Conservation (phyloP, 345 rosid genomes). For the Geranium brycei region DNA sequence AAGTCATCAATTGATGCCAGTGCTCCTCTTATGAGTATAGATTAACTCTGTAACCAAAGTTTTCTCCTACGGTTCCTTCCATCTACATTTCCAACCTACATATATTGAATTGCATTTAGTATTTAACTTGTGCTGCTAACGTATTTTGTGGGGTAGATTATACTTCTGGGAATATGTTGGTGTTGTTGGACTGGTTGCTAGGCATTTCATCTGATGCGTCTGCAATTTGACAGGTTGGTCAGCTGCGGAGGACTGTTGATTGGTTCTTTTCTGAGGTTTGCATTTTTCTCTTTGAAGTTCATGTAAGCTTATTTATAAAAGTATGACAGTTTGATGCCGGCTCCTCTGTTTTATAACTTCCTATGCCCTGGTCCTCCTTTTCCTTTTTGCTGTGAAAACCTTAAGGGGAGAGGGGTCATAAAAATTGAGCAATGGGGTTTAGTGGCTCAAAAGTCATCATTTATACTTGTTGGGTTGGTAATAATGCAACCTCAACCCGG, state of each 20-base stretch:
- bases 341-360: too few relatives aligned
- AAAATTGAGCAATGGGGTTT: too few relatives aligned
- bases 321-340: not conserved
- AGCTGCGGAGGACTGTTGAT: conserved; percentile 68
- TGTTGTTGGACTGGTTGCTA: not conserved
- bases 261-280: conserved; percentile 69
- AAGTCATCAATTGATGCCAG: too few relatives aligned
- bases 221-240: conserved; percentile 54
- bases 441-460: too few relatives aligned
- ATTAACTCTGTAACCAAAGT: too few relatives aligned
- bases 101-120: not conserved
- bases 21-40: too few relatives aligned
- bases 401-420: too few relatives aligned
- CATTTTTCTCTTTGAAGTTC: not conserved
- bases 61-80: too few relatives aligned
- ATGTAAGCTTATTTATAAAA: not conserved
- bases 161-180: not conserved
- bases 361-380: not conserved
- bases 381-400: not conserved
- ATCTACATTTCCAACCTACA: too few relatives aligned
- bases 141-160: not conserved
- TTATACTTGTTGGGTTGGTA: too few relatives aligned
- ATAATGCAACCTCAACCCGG: too few relatives aligned
- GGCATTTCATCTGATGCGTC: conserved; percentile 14
- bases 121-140: not conserved